phyloP scores from a whole-genome alignment of 1,284 basidiomycete genomes.

The Coniophora puteana region DNA sequence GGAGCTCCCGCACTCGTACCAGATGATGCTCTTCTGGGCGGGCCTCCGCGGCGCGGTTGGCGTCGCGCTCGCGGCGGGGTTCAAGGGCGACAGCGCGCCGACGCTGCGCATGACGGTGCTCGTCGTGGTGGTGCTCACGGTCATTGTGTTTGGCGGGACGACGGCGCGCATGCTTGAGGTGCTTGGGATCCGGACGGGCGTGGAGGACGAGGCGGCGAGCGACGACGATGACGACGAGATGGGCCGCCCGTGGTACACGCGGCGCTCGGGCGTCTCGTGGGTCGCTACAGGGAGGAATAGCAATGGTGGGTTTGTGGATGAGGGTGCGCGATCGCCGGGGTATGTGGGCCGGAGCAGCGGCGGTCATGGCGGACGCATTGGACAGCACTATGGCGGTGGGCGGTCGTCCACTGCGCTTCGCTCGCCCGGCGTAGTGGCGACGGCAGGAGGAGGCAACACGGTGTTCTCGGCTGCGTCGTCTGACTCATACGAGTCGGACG shows the following conservation, averaged over 20 bases:
- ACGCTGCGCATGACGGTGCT: constrained; percentile 93
- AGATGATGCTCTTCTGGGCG: constrained; percentile 99
- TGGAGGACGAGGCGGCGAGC: constrained; percentile 86
- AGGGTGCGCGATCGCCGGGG: too few relatives aligned
- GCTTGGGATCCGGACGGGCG: constrained; percentile 93
- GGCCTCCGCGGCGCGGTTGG: constrained; percentile 95
- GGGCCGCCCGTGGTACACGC: constrained; percentile 25
- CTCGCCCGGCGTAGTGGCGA: too few relatives aligned
- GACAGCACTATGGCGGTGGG: too few relatives aligned
- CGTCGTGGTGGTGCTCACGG: constrained; percentile 93
- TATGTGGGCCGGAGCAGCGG: too few relatives aligned
- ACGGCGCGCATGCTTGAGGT: constrained; percentile 97
- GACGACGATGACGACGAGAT: constrained; percentile 78
- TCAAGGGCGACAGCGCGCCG: constrained; percentile 88
- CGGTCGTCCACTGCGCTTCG: too few relatives aligned
- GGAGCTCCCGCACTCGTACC: constrained; percentile 92
- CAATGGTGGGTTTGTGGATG: too few relatives aligned
- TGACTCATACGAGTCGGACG: constrained; percentile 74
- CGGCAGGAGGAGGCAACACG: constrained; percentile 30
- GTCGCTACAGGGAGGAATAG: constrained; percentile 45
- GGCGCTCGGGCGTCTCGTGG: constrained; percentile 32
- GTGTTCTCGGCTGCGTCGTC: constrained; percentile 62
- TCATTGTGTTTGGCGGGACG: constrained; percentile 94
- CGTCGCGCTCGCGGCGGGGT: constrained; percentile 93
- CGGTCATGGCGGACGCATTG: too few relatives aligned